Base-by-base conservation (phyloP, 371 early-diverging fungal species). In the Catenaria anguillulae region DNA sequence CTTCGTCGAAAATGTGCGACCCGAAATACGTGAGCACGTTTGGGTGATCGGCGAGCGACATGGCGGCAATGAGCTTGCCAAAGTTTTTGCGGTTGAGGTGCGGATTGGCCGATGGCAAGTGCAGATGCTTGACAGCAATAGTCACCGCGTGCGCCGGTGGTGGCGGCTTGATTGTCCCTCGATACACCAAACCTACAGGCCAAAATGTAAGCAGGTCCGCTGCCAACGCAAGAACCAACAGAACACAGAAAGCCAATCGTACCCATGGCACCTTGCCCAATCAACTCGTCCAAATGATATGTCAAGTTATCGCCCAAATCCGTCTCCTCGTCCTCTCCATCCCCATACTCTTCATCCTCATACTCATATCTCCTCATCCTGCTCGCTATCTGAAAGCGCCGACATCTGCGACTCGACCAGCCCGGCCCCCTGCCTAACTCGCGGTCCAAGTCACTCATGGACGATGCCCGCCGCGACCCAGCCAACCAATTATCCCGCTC, bases 51-150 rank as follows among this genome's bases (percentile, higher is more conserved):
- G 31, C 26, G 15, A 50, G 52, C 52, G 52, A 26, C 52, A 50
- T 26, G 29, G 52, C 52, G 13, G 29, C 52, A 29, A 50, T 50
- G 29, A 50, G 29, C 29, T 50, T 26, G 29, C 31, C 52, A 17
- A 50, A 50, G 19, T 50, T 50, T 26, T 31, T 26, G 21, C 52
- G 52, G 31, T 50, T 50, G 21, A 50, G 24, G 52, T 50, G 52
- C 31, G 52, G 52, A 31, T 50, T 50, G 52, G 52, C 19, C 52
- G 52, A 50, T 15, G 52, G 52, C 52, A 50, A 8, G 52, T 50
- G 52, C 29, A 50, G 15, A 31, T 50, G 52, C 29, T 50, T 50
- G 29, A 29, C 19, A 13, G 52, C 52, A 10, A 50, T 23, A 1
- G 10, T 2, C 52, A 50, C 31, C 29, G 52, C 29, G 0, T 8